Conservation (phyloP, 2,329 filamentous ascomycete species). For the Colletotrichum shisoi region DNA sequence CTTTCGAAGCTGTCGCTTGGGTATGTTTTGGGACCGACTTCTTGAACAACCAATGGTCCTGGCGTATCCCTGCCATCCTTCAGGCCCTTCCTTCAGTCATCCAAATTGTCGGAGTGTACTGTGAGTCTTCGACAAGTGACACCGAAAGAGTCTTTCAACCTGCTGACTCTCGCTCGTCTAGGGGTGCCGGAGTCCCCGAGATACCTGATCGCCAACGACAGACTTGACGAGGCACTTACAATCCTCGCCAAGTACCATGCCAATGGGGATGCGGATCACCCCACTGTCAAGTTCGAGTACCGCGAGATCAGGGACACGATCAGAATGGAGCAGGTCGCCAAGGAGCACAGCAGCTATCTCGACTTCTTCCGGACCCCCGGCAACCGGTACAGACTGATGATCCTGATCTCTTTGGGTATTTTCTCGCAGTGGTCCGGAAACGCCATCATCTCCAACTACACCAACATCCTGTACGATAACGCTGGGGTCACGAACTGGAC, state of each 20-base stretch:
- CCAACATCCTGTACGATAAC: slow-evolving; percentile 66
- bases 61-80: slow-evolving; percentile 70
- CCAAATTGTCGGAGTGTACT: slow-evolving; percentile 70
- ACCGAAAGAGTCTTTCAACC: too few relatives aligned
- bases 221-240: slow-evolving; percentile 55
- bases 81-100: slow-evolving; percentile 68
- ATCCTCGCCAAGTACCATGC: slow-evolving; percentile 60
- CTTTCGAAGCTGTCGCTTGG: slow-evolving; percentile 59
- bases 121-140: slow-evolving; percentile 34
- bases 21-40: slow-evolving; percentile 68
- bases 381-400: slow-evolving; percentile 69
- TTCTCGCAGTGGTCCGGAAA: slow-evolving; percentile 75
- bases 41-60: slow-evolving; percentile 69
- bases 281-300: slow-evolving; percentile 58
- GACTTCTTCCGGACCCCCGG: slow-evolving; percentile 69
- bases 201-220: slow-evolving; percentile 44
- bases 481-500: slow-evolving; percentile 66
- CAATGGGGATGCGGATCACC: slow-evolving; percentile 54
- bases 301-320: slow-evolving; percentile 60
- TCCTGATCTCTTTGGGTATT: slow-evolving; percentile 68
- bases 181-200: slow-evolving; percentile 64
- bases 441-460: slow-evolving; percentile 71
- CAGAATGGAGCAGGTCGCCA: slow-evolving; percentile 53
- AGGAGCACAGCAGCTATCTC: slow-evolving; percentile 60
- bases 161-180: neutral